Base-by-base conservation (phyloP, 2,329 filamentous ascomycete species). In the Didymella pomorum region DNA sequence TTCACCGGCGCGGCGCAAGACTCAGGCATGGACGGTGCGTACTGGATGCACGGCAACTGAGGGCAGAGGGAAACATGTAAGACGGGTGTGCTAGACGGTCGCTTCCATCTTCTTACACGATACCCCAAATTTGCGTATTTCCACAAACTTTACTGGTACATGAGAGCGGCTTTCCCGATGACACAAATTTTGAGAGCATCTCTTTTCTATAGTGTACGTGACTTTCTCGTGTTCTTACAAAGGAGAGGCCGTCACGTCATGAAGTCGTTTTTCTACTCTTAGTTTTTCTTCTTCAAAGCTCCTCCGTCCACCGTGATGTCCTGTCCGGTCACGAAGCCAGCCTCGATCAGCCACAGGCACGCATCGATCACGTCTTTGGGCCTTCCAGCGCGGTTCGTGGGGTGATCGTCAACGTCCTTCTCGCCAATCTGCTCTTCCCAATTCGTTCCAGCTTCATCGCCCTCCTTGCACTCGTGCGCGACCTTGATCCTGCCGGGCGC, bases 401-500 rank as follows among this genome's bases (percentile, higher is more conserved):
- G 75, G 66, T 82, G 80, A 39, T 79, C 72, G 6, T 75, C 67
- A 18, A 79, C 70, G 56, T 82, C 79, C 61, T 78, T 76, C 46
- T 78, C 76, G 29, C 70, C 72, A 33, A 74, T 58, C 59, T 72
- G 71, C 8, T 66, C 68, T 49, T 74, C 76, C 77, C 77, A 81
- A 48, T 68, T 68, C 44, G 63, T 65, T 12, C 78, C 78, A 18
- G 74, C 75, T 60, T 82, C 76, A 58, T 82, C 80, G 7, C 76
- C 80, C 35, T 77, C 72, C 56, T 74, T 78, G 61, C 78, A 76
- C 73, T 82, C 81, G 62, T 82, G 80, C n/a, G 74, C 73, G 9
- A 77, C 80, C 67, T 80, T 81, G 69, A 82, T 79, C 48, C 79
- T 71, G 2, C 81, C 80, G 0, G 81, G 80, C 5, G 80, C 77